Evolutionary conservation across 805 yeast genomes (phyloP), one percentile per base, ranked within the genome.

Genomic region (Torulaspora indica): DNA sequence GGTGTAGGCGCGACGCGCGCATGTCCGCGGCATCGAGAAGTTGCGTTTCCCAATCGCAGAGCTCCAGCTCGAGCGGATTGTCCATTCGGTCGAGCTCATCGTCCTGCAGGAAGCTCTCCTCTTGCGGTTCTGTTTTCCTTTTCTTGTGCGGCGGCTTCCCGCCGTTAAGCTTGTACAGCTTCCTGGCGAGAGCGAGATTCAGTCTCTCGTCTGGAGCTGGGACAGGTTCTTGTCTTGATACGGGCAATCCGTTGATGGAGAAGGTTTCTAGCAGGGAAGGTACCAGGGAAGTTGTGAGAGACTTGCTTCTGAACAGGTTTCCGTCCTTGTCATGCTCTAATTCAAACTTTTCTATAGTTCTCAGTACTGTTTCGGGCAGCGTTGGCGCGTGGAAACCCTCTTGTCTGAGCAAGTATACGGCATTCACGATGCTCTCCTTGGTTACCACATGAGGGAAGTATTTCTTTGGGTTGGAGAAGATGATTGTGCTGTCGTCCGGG

Each of bases 41-140:
- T 6, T 40, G 35, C 2, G 51, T 45, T 40, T 58, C 65, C 56
- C 57, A 50, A 23, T 58, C 59, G 34, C 59, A 48, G n/a, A 60
- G 36, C 4, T 42, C 35, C 8, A 52, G 30, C 35, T 60, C 65
- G 4, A 53, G 35, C 3, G 53, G 55, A 31, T 56, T 60, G 36
- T 60, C 57, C 6, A 58, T 45, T 18, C 56, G 40, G 28, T 56
- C 45, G 14, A 47, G 39, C 14, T 30, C 24, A 18, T 56, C 58
- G n/a, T 50, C 56, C 7, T 30, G 43, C 4, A 49, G 35, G 32
- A 56, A 56, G 3, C 37, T 9, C 22, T 31, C 32, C 10, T 18
- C 30, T 23, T 24, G 18, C 5, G n/a, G 17, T 29, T 29, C 24
- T 5, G 40, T 31, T 20, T 35, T 42, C 28, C 47, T 44, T 28